phyloP scores from a whole-genome alignment of 2,329 filamentous ascomycete genomes.

The Hirsutella rhossiliensis region DNA sequence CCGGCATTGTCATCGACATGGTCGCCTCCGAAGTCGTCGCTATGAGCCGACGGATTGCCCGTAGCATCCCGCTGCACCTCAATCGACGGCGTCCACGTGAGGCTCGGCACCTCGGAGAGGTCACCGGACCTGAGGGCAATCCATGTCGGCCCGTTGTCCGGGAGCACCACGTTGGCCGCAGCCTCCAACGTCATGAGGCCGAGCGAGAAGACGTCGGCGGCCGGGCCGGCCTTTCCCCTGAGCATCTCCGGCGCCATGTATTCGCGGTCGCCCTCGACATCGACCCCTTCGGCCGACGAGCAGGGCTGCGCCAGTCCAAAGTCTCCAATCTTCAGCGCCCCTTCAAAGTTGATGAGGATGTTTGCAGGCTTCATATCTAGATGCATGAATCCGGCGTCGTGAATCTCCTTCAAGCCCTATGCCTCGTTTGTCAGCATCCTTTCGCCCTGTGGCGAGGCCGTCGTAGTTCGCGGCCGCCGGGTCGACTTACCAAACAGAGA shows the following conservation, averaged over 20 bases:
- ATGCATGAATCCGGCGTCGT: constrained; percentile 76
- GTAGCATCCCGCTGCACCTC: constrained; percentile 63
- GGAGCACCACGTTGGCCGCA: constrained; percentile 84
- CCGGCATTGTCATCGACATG: constrained; percentile 16
- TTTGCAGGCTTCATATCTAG: constrained; percentile 80
- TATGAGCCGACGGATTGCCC: constrained; percentile 29
- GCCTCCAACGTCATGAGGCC: constrained; percentile 93
- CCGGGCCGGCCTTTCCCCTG: constrained; percentile 74
- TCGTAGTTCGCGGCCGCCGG: no score
- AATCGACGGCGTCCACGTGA: constrained; percentile 69
- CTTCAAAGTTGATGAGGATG: constrained; percentile 70
- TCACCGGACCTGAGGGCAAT: constrained; percentile 80
- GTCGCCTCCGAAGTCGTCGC: constrained; percentile 18
- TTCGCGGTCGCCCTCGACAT: constrained; percentile 88
- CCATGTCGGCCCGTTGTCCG: constrained; percentile 88
- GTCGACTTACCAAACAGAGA: constrained; percentile 56
- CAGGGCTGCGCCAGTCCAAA: constrained; percentile 73
- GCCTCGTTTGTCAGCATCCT: constrained; percentile 3
- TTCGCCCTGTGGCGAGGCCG: not conserved
- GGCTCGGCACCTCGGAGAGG: constrained; percentile 74
- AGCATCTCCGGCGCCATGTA: constrained; percentile 94
- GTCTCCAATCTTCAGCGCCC: constrained; percentile 73
- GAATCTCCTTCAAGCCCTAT: constrained; percentile 81
- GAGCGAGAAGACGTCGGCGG: constrained; percentile 86
- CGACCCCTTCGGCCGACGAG: constrained; percentile 64